A percentile compares a stretch with the other conserved stretches of the same genome.
Conservation (phyloP, 2,329 filamentous ascomycete species). For the Ceratocystis variospora region DNA sequence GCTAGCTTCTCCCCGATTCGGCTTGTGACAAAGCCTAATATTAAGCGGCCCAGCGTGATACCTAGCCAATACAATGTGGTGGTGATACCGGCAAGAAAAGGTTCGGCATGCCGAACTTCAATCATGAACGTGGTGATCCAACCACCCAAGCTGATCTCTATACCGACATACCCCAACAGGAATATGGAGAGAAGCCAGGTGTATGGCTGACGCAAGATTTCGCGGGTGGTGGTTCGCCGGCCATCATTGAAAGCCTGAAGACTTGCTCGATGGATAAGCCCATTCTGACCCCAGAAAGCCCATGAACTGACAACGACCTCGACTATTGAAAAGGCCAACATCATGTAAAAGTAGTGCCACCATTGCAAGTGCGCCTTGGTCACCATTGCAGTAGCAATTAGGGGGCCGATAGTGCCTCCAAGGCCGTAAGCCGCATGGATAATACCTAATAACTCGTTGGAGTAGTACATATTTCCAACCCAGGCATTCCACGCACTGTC, state of each 20-base stretch:
- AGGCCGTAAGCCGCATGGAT: constrained; percentile 60
- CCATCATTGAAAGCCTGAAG: constrained; percentile 25
- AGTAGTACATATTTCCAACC: constrained; percentile 55
- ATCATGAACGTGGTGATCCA: constrained; percentile 86
- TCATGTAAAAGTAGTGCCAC: constrained; percentile 65
- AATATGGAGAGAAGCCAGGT: constrained; percentile 65
- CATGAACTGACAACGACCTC: constrained; percentile 39
- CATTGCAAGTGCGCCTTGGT: constrained; percentile 47
- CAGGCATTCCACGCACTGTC: constrained; percentile 48
- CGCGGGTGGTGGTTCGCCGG: constrained; percentile 33
- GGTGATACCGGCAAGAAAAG: constrained; percentile 60
- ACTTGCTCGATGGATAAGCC: constrained; percentile 37
- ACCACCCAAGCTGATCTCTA: constrained; percentile 58
- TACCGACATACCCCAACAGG: constrained; percentile 64
- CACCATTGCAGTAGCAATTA: constrained; percentile 61
- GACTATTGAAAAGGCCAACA: constrained; percentile 45
- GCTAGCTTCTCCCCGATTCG: constrained; percentile 57
- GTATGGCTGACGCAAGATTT: constrained; percentile 36
- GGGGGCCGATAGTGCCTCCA: constrained; percentile 53
- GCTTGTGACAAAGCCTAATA: constrained; percentile 64
- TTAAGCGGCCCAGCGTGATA: constrained; percentile 57
- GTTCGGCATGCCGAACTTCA: constrained; percentile 51
- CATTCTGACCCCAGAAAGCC: constrained; percentile 53
- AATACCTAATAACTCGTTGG: constrained; percentile 61
- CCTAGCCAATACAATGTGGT: constrained; percentile 78